Conservation (phyloP, 352 stramenopile genomes). For the Poterioochromonas sp. region DNA sequence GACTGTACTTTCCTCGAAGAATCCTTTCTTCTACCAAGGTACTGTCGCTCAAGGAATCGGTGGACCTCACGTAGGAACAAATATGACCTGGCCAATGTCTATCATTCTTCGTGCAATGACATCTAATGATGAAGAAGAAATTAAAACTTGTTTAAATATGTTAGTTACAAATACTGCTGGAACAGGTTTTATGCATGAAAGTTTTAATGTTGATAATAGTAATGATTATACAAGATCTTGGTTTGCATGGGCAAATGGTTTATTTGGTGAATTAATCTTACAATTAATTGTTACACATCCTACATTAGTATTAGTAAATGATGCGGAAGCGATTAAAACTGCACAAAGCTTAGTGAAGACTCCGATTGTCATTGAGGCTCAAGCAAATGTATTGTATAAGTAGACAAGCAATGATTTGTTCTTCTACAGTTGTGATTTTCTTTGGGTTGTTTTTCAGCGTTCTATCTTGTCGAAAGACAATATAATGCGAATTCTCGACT, state of each 20-base stretch:
- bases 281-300: slow-evolving; percentile 38
- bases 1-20: slow-evolving; percentile 23
- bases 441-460: too few species aligned
- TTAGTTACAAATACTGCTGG: not conserved
- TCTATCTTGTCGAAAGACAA: too few species aligned
- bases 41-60: slow-evolving; percentile 41
- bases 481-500: too few species aligned
- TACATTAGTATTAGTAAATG: slow-evolving; percentile 33
- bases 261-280: slow-evolving; percentile 47
- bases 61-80: slow-evolving; percentile 45
- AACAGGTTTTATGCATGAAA: slow-evolving; percentile 25
- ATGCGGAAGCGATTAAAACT: not conserved
- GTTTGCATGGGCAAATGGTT: slow-evolving; percentile 49
- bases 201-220: slow-evolving; percentile 31
- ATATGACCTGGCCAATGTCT: slow-evolving; percentile 54
- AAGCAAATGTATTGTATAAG: too few species aligned
- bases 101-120: slow-evolving; percentile 51
- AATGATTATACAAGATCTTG: slow-evolving; percentile 44
- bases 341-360: too few species aligned
- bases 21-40: slow-evolving; percentile 46
- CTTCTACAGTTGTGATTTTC: too few species aligned
- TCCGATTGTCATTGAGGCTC: too few species aligned
- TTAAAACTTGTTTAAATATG: not conserved
- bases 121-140: slow-evolving; percentile 43
- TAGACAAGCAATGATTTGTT: too few species aligned